Percentiles rank a stretch among this genome's conserved stretches.
phyloP scores from a whole-genome alignment of 2,329 filamentous ascomycete genomes.

The Drechslerella stenobrocha region DNA sequence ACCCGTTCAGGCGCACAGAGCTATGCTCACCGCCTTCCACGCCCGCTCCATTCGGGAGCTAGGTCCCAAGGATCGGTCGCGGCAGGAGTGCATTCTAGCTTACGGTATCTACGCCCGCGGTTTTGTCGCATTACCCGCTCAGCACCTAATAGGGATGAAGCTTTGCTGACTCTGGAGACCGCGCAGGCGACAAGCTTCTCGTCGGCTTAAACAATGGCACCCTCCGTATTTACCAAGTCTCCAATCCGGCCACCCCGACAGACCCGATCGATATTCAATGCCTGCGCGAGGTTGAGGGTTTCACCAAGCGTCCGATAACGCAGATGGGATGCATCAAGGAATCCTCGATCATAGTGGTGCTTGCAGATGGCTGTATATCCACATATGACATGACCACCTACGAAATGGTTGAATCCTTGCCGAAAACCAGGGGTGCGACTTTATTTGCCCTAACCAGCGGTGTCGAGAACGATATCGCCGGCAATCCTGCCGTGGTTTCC shows the following conservation, averaged over 20 bases:
- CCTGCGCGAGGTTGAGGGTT: conserved; percentile 88
- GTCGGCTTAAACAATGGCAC: conserved; percentile 88
- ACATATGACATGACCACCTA: conserved; percentile 88
- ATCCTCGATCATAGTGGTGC: conserved; percentile 83
- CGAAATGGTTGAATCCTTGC: conserved; percentile 75
- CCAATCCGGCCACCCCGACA: conserved; percentile 54
- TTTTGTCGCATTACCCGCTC: conserved; percentile 5
- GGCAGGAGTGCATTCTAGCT: conserved; percentile 92
- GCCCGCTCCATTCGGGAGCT: conserved; percentile 97
- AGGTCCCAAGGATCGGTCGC: conserved; percentile 90
- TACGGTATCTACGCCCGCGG: conserved; percentile 64
- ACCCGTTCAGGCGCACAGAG: conserved; percentile 51
- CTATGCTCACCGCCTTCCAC: conserved; percentile 96
- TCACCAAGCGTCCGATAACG: conserved; percentile 84
- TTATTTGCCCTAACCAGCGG: conserved; percentile 94
- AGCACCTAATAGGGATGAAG: background rate
- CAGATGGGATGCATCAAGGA: conserved; percentile 96
- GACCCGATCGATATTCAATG: conserved; percentile 67
- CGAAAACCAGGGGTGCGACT: conserved; percentile 82
- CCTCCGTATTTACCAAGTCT: conserved; percentile 74
- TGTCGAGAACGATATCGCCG: conserved; percentile 86
- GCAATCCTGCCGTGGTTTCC: conserved; percentile 90
- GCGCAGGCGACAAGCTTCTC: conserved; percentile 78
- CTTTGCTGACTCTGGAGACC: conserved; percentile 43
- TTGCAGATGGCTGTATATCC: conserved; percentile 86